Evolutionary conservation across 306 rosid species (phyloP), one percentile per base, ranked within the genome.

Genomic region (Quercus suber): DNA sequence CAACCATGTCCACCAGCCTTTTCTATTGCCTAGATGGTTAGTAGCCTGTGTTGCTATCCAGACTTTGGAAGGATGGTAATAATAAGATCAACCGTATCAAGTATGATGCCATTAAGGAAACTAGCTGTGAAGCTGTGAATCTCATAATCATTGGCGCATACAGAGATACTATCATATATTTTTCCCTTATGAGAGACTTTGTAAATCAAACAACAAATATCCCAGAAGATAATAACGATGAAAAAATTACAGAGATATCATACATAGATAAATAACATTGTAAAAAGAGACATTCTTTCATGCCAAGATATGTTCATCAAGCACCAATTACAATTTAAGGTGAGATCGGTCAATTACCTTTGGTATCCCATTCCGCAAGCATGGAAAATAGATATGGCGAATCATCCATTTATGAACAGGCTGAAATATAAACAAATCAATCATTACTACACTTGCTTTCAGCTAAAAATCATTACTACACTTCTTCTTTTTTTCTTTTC

Each of bases 351-450:
- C 28, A 58, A 76, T 74, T 87, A 96, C 99, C 99, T 89, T 96
- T 6, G 97, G 93, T 51, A 96, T 77, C 52, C 99, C 99, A 41
- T 80, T 73, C 21, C 92, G 84, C 74, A 96, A 69, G 86, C 99
- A 96, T 71, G 99, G 99, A 79, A 93, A 87, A 80, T 91, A 96
- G 71, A 96, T 73, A 83, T 96, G 99, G 41, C 99, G 99, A 79
- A 93, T 73, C 98, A 96, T 93, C 99, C 99, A 96, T 80, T 88
- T 96, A 86, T 96, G 97, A 80, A 96, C 98, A 80, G 99, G 99
- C 99, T 96, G 92, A 73, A 82, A 67, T 14, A 43, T 73, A 45
- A 86, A 52, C 53, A 18, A 78, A 82, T 61, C 59, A 49, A 11
- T 77, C 85, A 86, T 78, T 77, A 67, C 72, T 74, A 31, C 37